Conservation (phyloP, 495 filamentous ascomycete genomes). For the Hyaloscypha variabilis region DNA sequence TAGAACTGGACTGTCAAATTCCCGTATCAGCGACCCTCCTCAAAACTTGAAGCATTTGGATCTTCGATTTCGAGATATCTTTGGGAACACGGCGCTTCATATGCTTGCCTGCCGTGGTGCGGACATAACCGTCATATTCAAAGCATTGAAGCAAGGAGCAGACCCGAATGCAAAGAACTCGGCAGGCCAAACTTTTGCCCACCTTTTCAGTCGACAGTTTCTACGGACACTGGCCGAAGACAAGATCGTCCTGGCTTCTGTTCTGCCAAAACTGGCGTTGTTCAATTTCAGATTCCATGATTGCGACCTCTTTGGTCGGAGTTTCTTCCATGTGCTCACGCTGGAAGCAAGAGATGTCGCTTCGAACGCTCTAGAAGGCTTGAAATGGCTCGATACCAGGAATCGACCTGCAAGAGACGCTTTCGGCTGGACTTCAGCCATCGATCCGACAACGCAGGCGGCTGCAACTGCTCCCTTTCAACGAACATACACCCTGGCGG, state of each 20-base stretch:
- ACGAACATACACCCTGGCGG: background rate
- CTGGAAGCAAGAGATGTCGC: background rate
- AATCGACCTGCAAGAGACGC: background rate
- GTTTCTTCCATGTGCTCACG: constrained; percentile 39
- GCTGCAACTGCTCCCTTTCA: background rate
- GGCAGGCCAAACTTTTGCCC: constrained; percentile 51
- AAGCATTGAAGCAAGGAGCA: constrained; percentile 33
- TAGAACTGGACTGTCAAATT: background rate
- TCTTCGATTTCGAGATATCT: constrained; percentile 34
- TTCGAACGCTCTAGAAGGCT: background rate
- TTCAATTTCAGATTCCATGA: constrained; percentile 37
- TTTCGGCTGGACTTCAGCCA: background rate
- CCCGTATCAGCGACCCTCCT: background rate
- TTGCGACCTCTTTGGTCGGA: constrained; percentile 48
- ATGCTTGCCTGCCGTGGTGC: constrained; percentile 37
- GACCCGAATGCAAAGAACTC: constrained; percentile 38
- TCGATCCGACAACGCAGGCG: background rate
- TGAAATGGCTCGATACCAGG: background rate
- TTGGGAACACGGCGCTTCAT: constrained; percentile 49
- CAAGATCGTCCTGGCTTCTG: background rate
- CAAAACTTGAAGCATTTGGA: constrained; percentile 24
- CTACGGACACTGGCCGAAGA: constrained; percentile 31
- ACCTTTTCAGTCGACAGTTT: constrained; percentile 44
- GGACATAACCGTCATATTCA: constrained; percentile 28
- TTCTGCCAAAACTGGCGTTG: constrained; percentile 3